Evolutionary conservation across 2,329 filamentous ascomycete genomes (phyloP), one percentile per base, ranked within the genome.

Genomic region (Fusarium drepaniforme): DNA sequence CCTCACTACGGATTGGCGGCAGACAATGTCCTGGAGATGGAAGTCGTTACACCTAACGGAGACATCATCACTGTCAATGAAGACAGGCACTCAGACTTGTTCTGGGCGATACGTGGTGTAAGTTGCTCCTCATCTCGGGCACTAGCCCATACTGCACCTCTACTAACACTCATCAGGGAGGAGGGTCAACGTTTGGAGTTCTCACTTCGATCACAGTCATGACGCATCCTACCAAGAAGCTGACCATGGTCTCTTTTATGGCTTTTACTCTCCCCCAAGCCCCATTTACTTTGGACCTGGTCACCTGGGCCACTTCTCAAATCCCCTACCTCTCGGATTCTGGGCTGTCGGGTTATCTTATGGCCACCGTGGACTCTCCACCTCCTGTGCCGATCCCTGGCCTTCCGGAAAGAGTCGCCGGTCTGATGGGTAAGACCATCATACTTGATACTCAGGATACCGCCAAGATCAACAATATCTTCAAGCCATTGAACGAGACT

Each of bases 51-150:
- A 1, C 86, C 87, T 0, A 77, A 76, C 6, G 90, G 90, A 0
- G 78, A 86, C 5, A 82, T 88, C 12, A 61, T 90, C 6, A 85
- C 82, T 0, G 86, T 87, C 3, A 90, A 88, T 61, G 86, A 87
- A 57, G 85, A 86, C 30, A 82, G 87, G 64, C 86, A 91, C 66
- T 67, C 81, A 0, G 90, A 92, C 68, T 80, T 93, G 4, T 92
- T 91, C 80, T 93, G 90, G 90, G 91, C 91, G 1, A 83, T 91
- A 66, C 82, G 88, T 64, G 90, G 90, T 23, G 85, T 89, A 80
- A 80, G 85, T 82, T n/a, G 11, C 25, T 40, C 9, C 15, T 2
- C 3, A 42, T 11, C 56, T 25, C 9, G 35, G 8, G 11, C 3
- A 23, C 5, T 8, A n/a, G 13, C 40, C 30, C 12, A 61, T 42